Base-by-base conservation (phyloP, 306 rosid species). In the Sindora glabra region DNA sequence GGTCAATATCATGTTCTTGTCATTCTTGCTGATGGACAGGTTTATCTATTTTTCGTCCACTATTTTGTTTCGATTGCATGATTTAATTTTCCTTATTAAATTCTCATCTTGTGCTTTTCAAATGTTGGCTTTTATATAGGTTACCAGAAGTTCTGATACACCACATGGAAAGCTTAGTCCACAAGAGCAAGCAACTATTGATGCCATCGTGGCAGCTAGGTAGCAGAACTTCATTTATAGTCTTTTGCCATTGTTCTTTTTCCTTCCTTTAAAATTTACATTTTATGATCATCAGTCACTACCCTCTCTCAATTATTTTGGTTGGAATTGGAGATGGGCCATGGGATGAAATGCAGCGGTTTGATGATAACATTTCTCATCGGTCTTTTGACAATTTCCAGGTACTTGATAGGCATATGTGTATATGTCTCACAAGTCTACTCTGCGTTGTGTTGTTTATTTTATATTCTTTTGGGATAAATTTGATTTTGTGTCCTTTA, bases 301-400 rank as follows among this genome's bases (percentile, higher is more conserved):
- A 78, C 71, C 95, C 97, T 63, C 94, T 92, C 41, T 92, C 96
- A 34, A 92, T 92, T 61, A 73, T 92, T 74, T 78, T 92, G 89
- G 79, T 89, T 59, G 99, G 99, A 54, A 94, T 92, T 56, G 99
- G 99, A 53, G 99, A 92, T 67, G 99, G 99, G 46, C 99, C 99
- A 2, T 92, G 99, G 99, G 94, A 92, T 60, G 86, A 89, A 53
- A 86, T 89, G 96, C 61, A 77, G 67, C 68, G 78, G 23, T 92
- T 92, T 48, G 99, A 92, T 37, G 99, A 92, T 67, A 83, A 74
- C 80, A 83, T 92, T 70, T 77, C 90, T 26, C 90, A 66, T 21
- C 97, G 96, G 39, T 21, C 77, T 56, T 89, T 92, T 69, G 96
- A 92, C 83, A 92, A 92, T 70, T 89, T 92, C 73, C 99, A 89